A percentile compares a stretch with the other conserved stretches of the same genome.
Evolutionary conservation across 2,329 filamentous ascomycete species (phyloP).

Genomic region (Botrytis aclada): DNA sequence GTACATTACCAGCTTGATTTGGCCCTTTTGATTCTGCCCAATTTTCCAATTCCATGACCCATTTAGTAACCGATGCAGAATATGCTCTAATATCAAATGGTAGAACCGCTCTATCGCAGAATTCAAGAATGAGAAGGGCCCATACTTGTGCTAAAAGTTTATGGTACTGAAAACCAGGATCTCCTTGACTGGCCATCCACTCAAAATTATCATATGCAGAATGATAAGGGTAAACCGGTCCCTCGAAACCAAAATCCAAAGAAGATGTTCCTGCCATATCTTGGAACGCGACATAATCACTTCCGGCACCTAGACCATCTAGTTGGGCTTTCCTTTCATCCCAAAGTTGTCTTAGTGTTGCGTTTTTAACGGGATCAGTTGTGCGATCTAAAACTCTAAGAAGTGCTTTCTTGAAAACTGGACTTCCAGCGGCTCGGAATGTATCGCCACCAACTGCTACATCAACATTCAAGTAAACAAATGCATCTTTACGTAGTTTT

Average conservation of each 20-base stretch:
- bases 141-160: slow-evolving; percentile 74
- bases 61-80: slow-evolving; percentile 59
- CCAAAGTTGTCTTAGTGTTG: slow-evolving; percentile 74
- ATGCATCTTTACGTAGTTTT: slow-evolving; percentile 66
- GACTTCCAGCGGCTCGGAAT: slow-evolving; percentile 77
- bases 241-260: slow-evolving; percentile 76
- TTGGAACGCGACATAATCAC: slow-evolving; percentile 89
- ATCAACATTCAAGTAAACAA: slow-evolving; percentile 91
- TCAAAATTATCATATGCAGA: slow-evolving; percentile 89
- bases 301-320: slow-evolving; percentile 66
- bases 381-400: slow-evolving; percentile 72
- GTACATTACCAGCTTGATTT: slow-evolving; percentile 46
- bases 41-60: slow-evolving; percentile 63
- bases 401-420: slow-evolving; percentile 71
- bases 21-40: slow-evolving; percentile 60
- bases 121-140: slow-evolving; percentile 77
- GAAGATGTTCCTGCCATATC: slow-evolving; percentile 85
- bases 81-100: slow-evolving; percentile 80
- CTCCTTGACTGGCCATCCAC: slow-evolving; percentile 76
- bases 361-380: slow-evolving; percentile 67
- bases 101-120: slow-evolving; percentile 75
- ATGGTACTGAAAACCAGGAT: slow-evolving; percentile 82
- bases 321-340: slow-evolving; percentile 60
- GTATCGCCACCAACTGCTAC: slow-evolving; percentile 71
- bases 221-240: slow-evolving; percentile 66